Conservation (phyloP, 345 rosid genomes). For the Atalantia buxifolia region DNA sequence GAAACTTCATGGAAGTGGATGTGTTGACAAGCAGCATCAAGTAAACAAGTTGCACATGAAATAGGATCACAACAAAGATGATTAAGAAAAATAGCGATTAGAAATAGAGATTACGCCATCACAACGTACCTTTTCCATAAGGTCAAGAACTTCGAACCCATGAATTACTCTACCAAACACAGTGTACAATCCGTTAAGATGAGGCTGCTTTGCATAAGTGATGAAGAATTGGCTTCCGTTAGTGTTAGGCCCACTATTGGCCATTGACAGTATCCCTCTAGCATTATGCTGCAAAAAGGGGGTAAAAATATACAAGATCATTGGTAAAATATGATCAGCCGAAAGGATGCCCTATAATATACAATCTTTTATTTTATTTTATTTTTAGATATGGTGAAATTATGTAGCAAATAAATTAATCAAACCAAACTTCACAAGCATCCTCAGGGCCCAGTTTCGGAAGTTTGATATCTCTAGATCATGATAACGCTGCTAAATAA, state of each 20-base stretch:
- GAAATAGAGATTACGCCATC: neutral
- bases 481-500: neutral
- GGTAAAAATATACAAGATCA: neutral
- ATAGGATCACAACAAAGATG: neutral
- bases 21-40: neutral
- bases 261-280: conserved; percentile 91
- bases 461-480: neutral
- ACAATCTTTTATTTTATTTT: neutral
- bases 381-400: neutral
- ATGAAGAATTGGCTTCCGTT: conserved; percentile 97
- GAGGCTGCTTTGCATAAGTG: conserved; percentile 85
- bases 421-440: neutral
- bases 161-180: conserved; percentile 93
- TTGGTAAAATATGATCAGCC: neutral
- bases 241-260: conserved; percentile 96
- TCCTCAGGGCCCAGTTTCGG: neutral
- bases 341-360: too few relatives aligned
- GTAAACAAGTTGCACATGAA: neutral
- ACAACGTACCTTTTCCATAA: conserved; percentile 86
- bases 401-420: neutral
- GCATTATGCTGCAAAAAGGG: conserved; percentile 71
- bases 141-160: conserved; percentile 96
- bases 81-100: neutral
- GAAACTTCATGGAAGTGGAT: neutral
- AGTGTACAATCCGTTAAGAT: conserved; percentile 94